A percentile compares a stretch with the other conserved stretches of the same genome.
Conservation (phyloP, 345 rosid genomes). For the Eucalyptus camaldulensis region DNA sequence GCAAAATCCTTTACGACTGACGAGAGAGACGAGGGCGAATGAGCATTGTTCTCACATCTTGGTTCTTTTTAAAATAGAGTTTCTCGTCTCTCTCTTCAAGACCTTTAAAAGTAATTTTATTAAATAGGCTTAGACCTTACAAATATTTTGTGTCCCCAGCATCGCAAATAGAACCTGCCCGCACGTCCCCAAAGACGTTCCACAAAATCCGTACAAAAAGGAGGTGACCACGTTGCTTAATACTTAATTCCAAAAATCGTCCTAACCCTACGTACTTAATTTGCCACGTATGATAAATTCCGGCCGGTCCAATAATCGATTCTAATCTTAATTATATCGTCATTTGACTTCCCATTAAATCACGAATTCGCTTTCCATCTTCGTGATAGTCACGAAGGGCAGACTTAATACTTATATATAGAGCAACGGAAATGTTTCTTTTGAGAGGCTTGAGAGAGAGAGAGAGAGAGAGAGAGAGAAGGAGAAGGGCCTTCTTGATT, state of each 20-base stretch:
- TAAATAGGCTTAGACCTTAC: background rate
- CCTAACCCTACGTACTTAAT: background rate
- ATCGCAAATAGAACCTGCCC: background rate
- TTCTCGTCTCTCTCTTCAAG: background rate
- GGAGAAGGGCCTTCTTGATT: background rate
- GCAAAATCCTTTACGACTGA: background rate
- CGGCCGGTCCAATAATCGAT: background rate
- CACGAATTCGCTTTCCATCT: background rate
- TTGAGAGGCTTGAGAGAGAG: background rate
- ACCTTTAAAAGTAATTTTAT: background rate
- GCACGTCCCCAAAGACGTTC: background rate
- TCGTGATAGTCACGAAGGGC: conserved; percentile 28
- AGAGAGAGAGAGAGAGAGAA: background rate
- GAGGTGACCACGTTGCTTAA: background rate
- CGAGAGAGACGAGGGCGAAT: background rate
- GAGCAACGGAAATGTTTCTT: background rate
- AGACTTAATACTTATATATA: background rate
- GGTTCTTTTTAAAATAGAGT: background rate
- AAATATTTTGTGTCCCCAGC: background rate
- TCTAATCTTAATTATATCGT: background rate
- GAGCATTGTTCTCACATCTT: background rate
- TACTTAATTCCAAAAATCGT: background rate
- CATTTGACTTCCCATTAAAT: background rate
- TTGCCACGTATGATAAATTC: background rate
- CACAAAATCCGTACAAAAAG: background rate